Evolutionary conservation across 257 asterid genomes (phyloP).

Genomic region (Marsdenia floribunda): DNA sequence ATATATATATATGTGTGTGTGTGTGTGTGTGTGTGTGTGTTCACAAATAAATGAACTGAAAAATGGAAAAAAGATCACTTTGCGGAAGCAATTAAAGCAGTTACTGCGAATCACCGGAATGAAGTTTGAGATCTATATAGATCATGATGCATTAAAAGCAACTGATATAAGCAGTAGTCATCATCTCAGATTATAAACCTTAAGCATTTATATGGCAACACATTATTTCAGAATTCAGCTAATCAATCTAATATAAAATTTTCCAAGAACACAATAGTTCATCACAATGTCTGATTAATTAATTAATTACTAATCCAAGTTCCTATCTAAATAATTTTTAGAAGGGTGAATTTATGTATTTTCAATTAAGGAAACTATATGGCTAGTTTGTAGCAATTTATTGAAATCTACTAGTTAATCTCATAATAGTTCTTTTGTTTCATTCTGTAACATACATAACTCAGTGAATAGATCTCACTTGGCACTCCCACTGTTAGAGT

Average conservation of each 20-base stretch:
- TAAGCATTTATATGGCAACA: background rate
- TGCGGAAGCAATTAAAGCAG: background rate
- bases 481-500: conserved; percentile 63
- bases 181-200: background rate
- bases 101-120: background rate
- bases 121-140: background rate
- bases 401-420: background rate
- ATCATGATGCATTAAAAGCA: background rate
- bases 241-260: background rate
- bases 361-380: background rate
- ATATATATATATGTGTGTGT: background rate
- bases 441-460: background rate
- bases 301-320: background rate
- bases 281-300: background rate
- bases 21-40: too few species aligned
- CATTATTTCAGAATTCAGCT: too few species aligned
- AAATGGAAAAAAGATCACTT: background rate
- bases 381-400: background rate
- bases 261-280: background rate
- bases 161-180: background rate
- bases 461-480: conserved; percentile 55
- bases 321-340: background rate
- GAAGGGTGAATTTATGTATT: background rate
- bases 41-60: background rate
- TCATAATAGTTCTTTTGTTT: background rate